These are phyloP conservation scores for Helicocarpus griseus DNA, from an alignment of 2,329 filamentous ascomycete species.

Conservation along the genomic window DNA sequence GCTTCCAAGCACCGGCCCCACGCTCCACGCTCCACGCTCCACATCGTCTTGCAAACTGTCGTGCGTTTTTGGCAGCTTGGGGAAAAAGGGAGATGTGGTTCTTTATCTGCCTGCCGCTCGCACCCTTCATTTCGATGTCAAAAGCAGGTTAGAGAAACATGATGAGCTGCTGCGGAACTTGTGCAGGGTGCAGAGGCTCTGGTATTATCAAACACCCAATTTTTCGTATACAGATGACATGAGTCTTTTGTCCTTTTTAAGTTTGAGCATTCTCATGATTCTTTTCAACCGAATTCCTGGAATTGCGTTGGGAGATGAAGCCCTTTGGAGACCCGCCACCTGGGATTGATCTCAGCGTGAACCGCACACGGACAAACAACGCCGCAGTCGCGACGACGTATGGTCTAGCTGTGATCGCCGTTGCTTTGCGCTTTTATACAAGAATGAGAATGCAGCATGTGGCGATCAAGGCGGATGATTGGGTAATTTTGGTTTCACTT, in stretches of 20 bases:
- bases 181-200: not conserved
- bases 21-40: too few species aligned
- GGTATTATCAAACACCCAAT: not conserved
- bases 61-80: too few species aligned
- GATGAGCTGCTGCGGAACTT: not conserved
- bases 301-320: not conserved
- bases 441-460: conserved; percentile 3
- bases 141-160: too few species aligned
- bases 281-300: not conserved
- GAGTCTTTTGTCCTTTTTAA: not conserved
- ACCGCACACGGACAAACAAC: conserved; percentile 5
- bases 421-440: conserved; percentile 9
- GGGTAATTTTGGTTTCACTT: conserved; percentile 8
- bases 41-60: too few species aligned
- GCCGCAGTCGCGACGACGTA: conserved; percentile 5
- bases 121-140: too few species aligned
- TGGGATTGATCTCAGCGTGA: conserved; percentile 9
- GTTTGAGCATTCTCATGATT: not conserved
- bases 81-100: too few species aligned
- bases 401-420: conserved; percentile 9
- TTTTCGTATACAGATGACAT: not conserved
- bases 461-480: conserved; percentile 10
- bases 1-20: too few species aligned
- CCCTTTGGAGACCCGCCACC: not conserved
- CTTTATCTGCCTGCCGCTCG: too few species aligned